Base-by-base conservation (phyloP, 2,329 filamentous ascomycete genomes). In the Ampelomyces quisqualis region DNA sequence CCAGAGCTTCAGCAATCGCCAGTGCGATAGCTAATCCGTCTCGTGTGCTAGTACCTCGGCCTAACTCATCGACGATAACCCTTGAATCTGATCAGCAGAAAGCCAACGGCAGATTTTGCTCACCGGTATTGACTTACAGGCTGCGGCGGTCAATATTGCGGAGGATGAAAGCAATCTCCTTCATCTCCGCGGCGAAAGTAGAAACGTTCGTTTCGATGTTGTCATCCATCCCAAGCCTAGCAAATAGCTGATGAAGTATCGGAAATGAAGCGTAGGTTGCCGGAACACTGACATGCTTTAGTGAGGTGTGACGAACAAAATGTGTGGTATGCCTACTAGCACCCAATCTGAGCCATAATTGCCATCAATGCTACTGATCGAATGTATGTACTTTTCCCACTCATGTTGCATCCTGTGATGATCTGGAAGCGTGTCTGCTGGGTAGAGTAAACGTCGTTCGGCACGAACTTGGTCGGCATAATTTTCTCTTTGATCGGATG, bases 391-490 rank as follows among this genome's bases (percentile, higher is more conserved):
- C 87, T 95, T 66, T 97, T 98, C 1, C 65, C 93, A 55, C 89
- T 95, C 93, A 98, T 98, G 57, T 98, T 98, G 65, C 88, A 94
- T 3, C 93, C 91, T 0, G 91, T 97, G 49, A 98, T 84, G 47
- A 97, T 86, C 52, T 97, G 90, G 58, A 96, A 95, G 1, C 90
- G 82, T 23, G 83, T 82, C 45, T 91, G 83, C 22, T 85, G 78
- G 0, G 84, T 86, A 2, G 88, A 85, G 57, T 90, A 97, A 19
- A 90, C 87, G 58, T 97, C 90, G 50, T 97, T 97, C 0, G 93
- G 87, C 3, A 97, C 75, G 60, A 87, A 95, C 15, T 79, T 81
- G 31, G 77, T 78, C 1, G 73, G 70, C 51, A 88, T 81, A 2
- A 84, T 79, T 60, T 83, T 86, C 68, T 94, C 88, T 4, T 84